Conservation (phyloP, 2,329 filamentous ascomycete genomes). For the Hypocreales sp. region DNA sequence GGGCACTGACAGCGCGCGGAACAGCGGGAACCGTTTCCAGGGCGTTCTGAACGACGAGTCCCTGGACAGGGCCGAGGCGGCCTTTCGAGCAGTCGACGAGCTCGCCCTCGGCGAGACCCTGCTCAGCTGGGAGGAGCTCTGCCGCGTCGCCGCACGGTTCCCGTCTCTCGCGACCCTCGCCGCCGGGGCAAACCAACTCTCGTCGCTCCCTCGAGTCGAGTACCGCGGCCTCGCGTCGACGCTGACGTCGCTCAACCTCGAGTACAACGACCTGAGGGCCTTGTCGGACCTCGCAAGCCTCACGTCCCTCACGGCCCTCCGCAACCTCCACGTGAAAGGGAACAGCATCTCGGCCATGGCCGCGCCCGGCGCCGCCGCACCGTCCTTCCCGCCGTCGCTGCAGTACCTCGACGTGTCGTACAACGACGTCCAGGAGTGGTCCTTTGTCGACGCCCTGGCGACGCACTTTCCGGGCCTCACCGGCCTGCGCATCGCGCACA, state of each 20-base stretch:
- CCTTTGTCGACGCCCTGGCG: conserved; percentile 55
- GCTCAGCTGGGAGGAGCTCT: conserved; percentile 49
- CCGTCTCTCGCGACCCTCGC: conserved; percentile 32
- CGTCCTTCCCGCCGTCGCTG: conserved; percentile 37
- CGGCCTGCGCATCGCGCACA: conserved; percentile 67
- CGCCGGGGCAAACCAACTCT: conserved; percentile 43
- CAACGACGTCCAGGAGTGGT: conserved; percentile 55
- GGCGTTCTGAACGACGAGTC: conserved; percentile 19
- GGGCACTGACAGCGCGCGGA: too few species aligned
- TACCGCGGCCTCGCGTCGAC: conserved; percentile 27
- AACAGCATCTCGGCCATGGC: conserved; percentile 46
- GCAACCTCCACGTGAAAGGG: conserved; percentile 56
- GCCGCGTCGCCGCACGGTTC: conserved; percentile 37
- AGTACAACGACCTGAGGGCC: conserved; percentile 52
- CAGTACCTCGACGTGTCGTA: conserved; percentile 59
- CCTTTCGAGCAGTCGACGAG: conserved; percentile 37
- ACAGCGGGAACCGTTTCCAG: conserved; percentile 59
- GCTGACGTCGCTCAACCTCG: conserved; percentile 50
- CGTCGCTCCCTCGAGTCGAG: conserved; percentile 27
- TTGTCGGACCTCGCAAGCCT: conserved; percentile 43
- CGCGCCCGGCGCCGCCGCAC: conserved; percentile 9
- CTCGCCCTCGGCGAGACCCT: conserved; percentile 54
- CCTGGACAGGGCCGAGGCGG: conserved; percentile 16
- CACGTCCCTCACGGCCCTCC: conserved; percentile 31
- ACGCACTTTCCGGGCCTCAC: conserved; percentile 55